Evolutionary conservation across 208 protist genomes (phyloP).

Genomic region (Wallacemonas collosoma): DNA sequence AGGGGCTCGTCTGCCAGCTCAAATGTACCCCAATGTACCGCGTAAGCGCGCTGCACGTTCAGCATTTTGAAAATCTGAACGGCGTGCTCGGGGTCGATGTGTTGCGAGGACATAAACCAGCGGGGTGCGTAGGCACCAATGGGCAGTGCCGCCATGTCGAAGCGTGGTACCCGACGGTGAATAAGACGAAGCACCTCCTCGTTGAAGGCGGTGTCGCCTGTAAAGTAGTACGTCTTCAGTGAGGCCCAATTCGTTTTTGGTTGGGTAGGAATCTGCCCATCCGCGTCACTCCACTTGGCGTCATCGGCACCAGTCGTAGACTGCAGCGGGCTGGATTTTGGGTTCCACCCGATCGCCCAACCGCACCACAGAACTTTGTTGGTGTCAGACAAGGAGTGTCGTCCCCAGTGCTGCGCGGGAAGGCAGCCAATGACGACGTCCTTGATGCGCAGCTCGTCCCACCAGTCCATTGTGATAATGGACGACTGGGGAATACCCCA

Average conservation of each 20-base stretch:
- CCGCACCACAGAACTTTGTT: slow-evolving; percentile 74
- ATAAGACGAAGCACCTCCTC: slow-evolving; percentile 50
- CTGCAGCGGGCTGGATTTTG: not conserved
- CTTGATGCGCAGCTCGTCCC: slow-evolving; percentile 40
- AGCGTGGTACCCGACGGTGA: slow-evolving; percentile 35
- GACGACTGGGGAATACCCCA: slow-evolving; percentile 40
- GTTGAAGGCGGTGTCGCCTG: slow-evolving; percentile 60
- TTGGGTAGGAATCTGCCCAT: not conserved
- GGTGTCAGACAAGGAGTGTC: slow-evolving; percentile 37
- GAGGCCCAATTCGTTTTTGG: slow-evolving; percentile 27
- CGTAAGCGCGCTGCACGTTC: slow-evolving; percentile 41
- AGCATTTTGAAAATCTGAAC: slow-evolving; percentile 77
- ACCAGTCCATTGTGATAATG: slow-evolving; percentile 55
- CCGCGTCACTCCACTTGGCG: slow-evolving; percentile 25
- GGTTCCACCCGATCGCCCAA: slow-evolving; percentile 59
- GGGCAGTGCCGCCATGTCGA: slow-evolving; percentile 76
- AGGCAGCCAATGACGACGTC: slow-evolving; percentile 51
- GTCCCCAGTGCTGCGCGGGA: slow-evolving; percentile 69
- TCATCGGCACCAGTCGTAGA: slow-evolving; percentile 23
- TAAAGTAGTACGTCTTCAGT: slow-evolving; percentile 64
- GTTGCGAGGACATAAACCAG: slow-evolving; percentile 56
- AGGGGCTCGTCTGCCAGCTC: slow-evolving; percentile 72
- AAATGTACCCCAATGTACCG: slow-evolving; percentile 90
- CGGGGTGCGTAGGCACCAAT: slow-evolving; percentile 87
- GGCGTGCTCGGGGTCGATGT: slow-evolving; percentile 72